Base-by-base conservation (phyloP, 345 rosid genomes). In the Gossypium longicalyx region DNA sequence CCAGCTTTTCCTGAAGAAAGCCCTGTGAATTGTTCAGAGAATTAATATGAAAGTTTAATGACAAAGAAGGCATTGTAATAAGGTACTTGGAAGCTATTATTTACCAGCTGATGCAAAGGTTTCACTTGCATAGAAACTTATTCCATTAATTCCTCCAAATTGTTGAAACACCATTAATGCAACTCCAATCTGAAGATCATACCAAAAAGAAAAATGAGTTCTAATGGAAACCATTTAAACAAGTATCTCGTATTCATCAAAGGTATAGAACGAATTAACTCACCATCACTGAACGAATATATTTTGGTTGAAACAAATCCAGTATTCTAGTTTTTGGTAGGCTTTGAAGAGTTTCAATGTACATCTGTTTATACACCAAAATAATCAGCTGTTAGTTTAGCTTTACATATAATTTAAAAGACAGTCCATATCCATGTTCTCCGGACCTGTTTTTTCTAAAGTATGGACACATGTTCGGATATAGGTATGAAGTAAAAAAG, bases 151-250 rank as follows among this genome's bases (percentile, higher is more conserved):
- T 58, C 98, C 98, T 64, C 79, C 88, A 72, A 88, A 88, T 72
- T 94, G 98, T 82, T 94, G 98, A 82, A 86, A 88, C 27, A 86
- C 85, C 98, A 94, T 92, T 68, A 94, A 77, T 45, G 91, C 89
- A 48, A 94, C 93, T 53, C 91, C 98, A 54, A 90, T 94, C 98
- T 94, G 74, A 61, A 71, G 43, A 76, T 23, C 70, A 73, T 52
- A 27, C 60, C 43, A 53, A 73, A 44, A 71, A 22, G 5, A 3
- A 12, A 23, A 23, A 23, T 17, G 0, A 44, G 3, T 17, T 44
- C 11, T 22, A 53, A 44, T 8, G 53, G 22, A n/a, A 56, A 77
- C 38, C 29, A 59, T 4, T 7, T 49, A 67, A 51, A 48, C 45
- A 69, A 27, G 22, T 67, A 61, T 29, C 43, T 7, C 47, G 48